Evolutionary conservation across 1,139 yeast species (phyloP), one percentile per base, ranked within the genome.

Genomic region (Suhomyces panamericanus): DNA sequence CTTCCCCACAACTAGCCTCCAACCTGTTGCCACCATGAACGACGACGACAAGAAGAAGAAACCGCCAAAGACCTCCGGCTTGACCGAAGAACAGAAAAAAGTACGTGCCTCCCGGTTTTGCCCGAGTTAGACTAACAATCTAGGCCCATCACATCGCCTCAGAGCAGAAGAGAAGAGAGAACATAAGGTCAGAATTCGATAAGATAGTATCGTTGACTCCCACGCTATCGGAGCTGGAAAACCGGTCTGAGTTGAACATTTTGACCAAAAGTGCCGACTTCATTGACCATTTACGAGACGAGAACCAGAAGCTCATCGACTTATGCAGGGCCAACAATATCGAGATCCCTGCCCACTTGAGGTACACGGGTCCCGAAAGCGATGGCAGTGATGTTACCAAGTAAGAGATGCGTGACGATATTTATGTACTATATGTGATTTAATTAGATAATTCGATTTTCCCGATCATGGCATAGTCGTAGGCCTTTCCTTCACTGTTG

Each of bases 101-200:
- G 76, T 69, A 62, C 37, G 76, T 62, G 4, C 14, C 9, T 17
- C 4, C 33, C 14, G 13, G 14, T 9, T 17, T 20, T 26, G 13
- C 3, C 16, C 12, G 15, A 6, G 2, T 13, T 11, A 12, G 26
- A 36, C 47, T 44, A 34, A 41, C 46, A 16, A n/a, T 27, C 11
- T 35, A 72, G 75, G 78, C 78, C 1, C 79, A 74, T 49, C 79
- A 74, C 49, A 74, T 74, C 14, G 78, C 78, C n/a, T 73, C 78
- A 1, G 79, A 74, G 50, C 78, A 74, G 51, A 73, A 72, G 50
- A 58, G 79, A 55, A 61, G 79, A 51, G 77, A 72, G 47, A 73
- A 74, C 49, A 74, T 74, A 31, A 62, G 79, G 35, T 64, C 75
- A 12, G 78, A 73, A 50, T 74, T 74, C 53, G 79, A 74, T 51